Base-by-base conservation (phyloP, 2,329 filamentous ascomycete species). In the Pyrenochaeta sp. region DNA sequence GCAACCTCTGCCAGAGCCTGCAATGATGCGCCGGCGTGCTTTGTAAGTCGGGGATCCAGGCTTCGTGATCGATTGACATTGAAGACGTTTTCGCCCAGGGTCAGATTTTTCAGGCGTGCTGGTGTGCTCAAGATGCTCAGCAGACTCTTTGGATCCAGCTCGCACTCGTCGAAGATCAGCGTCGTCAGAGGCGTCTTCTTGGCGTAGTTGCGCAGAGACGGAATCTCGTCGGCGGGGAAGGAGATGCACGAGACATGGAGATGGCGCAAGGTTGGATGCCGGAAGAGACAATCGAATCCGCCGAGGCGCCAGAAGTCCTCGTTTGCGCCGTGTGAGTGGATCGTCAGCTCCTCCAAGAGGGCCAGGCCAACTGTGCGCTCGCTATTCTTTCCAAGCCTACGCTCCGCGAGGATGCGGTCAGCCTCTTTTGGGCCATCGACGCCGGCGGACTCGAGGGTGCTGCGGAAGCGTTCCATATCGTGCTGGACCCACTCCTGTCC, bases 141-240 rank as follows among this genome's bases (percentile, higher is more conserved):
- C 23, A 72, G 31, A 20, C 56, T 60, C 23, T 45, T 44, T 6
- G 63, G 51, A 3, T 46, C 39, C 3, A 72, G 44, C 15, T 65
- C 59, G 48, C 67, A 71, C 42, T 72, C 69, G 38, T 72, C 65
- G 30, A 72, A 66, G 13, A 67, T 43, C 7, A 72, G 63, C 1
- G 56, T 63, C 9, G 43, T 54, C 26, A 72, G 48, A 8, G 68
- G 62, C 1, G 69, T 70, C 3, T 42, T 54, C 4, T 39, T 45
- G 6, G 36, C 17, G 23, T 63, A 56, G 48, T 19, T 7, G 51
- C 47, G 6, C n/a, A 71, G 56, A 11, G 56, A 38, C 1, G 53
- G 51, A 2, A 69, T 30, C 4, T 51, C 50, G 1, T 35, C 14
- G 2, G 36, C 42, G 1, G 58, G 55, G 7, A 69, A 51, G 6